These are phyloP conservation scores for Boletellus sp. DNA, from an alignment of 768 basidiomycete genomes.

Conservation along the genomic window DNA sequence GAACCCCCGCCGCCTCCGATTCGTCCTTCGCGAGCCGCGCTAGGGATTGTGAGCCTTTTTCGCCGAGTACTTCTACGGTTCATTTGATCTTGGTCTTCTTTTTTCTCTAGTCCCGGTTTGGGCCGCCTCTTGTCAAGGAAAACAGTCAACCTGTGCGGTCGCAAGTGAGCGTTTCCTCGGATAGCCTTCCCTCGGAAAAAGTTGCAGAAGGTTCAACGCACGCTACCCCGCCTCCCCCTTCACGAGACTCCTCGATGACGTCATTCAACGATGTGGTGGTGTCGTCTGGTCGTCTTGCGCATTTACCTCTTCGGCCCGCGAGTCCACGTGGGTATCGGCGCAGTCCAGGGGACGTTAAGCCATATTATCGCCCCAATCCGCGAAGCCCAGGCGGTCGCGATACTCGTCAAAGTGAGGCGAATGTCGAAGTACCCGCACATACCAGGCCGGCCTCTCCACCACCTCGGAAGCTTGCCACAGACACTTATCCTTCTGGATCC, in stretches of 20 bases:
- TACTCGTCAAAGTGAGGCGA: not conserved
- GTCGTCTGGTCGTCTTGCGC: conserved; percentile 8
- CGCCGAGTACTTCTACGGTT: no score
- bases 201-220: conserved; percentile 15
- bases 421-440: conserved; percentile 1
- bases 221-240: conserved; percentile 28
- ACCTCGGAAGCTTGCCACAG: conserved; percentile 7
- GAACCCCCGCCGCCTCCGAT: conserved; percentile 7
- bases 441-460: conserved; percentile 6
- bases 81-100: not conserved
- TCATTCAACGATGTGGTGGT: conserved; percentile 11
- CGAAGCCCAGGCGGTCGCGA: not conserved
- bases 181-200: conserved; percentile 13
- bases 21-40: conserved; percentile 15
- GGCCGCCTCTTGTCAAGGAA: conserved; percentile 28
- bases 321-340: conserved; percentile 15
- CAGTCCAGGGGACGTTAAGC: conserved; percentile 7
- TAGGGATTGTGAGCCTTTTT: conserved; percentile 15
- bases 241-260: conserved; percentile 28
- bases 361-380: not conserved
- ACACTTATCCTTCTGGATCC: conserved; percentile 7
- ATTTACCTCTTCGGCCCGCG: conserved; percentile 23
- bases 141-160: conserved; percentile 4
- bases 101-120: conserved; percentile 28
- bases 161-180: conserved; percentile 12